Evolutionary conservation across 2,329 filamentous ascomycete genomes (phyloP).

Genomic region (Knufia fluminis): DNA sequence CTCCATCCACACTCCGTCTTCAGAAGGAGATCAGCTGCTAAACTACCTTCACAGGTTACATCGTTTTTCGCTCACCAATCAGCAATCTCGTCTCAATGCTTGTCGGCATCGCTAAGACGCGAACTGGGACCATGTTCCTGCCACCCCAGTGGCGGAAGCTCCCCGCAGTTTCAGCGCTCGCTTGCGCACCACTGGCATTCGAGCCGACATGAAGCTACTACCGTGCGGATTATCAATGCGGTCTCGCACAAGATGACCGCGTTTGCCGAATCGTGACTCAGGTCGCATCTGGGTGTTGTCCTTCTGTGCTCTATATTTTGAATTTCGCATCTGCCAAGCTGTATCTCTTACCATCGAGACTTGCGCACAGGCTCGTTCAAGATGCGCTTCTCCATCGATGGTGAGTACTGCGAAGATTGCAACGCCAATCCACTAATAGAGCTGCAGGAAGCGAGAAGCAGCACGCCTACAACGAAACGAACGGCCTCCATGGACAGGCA

Average conservation of each 20-base stretch:
- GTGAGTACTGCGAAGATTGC: constrained; percentile 9
- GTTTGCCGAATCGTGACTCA: background rate
- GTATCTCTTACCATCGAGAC: background rate
- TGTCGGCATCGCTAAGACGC: background rate
- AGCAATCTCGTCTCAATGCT: background rate
- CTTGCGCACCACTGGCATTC: background rate
- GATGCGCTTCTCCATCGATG: constrained; percentile 19
- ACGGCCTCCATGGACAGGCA: constrained; percentile 13
- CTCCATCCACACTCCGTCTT: background rate
- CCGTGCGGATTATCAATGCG: too few species aligned
- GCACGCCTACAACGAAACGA: constrained; percentile 13
- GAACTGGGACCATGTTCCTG: background rate
- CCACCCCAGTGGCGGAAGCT: background rate
- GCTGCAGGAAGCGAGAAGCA: constrained; percentile 14
- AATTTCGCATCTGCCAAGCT: background rate
- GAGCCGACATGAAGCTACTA: background rate
- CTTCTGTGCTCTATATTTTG: background rate
- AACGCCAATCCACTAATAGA: background rate
- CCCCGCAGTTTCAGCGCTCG: background rate
- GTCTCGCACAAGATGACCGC: background rate
- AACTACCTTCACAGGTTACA: background rate
- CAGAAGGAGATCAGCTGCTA: background rate
- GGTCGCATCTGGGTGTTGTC: background rate
- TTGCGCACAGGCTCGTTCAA: background rate
- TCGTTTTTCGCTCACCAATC: background rate